Base-by-base conservation (phyloP, 75 land plant genomes). In the Selaginella moellendorffii region DNA sequence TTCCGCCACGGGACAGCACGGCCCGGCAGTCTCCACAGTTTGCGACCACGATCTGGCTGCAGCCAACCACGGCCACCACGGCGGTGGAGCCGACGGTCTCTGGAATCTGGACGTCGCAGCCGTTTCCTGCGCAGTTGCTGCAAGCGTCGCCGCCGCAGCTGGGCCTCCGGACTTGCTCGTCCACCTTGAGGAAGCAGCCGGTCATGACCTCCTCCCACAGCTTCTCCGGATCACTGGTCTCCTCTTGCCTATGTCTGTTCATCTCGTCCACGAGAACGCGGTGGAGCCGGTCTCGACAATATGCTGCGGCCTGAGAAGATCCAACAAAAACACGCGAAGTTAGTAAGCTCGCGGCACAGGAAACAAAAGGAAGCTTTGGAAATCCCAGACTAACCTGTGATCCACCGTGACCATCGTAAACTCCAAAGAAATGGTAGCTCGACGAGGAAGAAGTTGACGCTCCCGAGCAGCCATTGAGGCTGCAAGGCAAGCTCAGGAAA, bases 391-490 rank as follows among this genome's bases (percentile, higher is more conserved):
- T 22, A 28, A 87, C 92, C 85, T 87, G 88, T 21, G 78, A 67
- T 56, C 92, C 92, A 65, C 92, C 92, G 76, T 87, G 92, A 24
- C 92, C 92, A 72, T 87, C 92, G 66, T 87, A 87, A 17, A 87
- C 92, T n/a, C 92, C 92, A 67, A 84, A 87, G 69, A 85, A 87
- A 71, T 87, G 92, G 46, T 14, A 36, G 14, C 14, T 68, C n/a
- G n/a, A n/a, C n/a, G n/a, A n/a, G 65, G 61, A 67, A n/a, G n/a
- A n/a, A 12, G 18, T 30, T 30, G 72, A 64, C 56, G 54, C 56
- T 12, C 53, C 31, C 0, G 72, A 51, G 24, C 59, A 36, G 46
- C 46, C 74, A 0, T 69, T 58, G 24, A 73, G 77, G 59, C n/a
- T 56, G 5, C 59, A 25, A 9, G 24, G 24, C 19, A 56, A 19